Conservation (phyloP, 148 eudicot species). For the Rhododendron kiyosumense region DNA sequence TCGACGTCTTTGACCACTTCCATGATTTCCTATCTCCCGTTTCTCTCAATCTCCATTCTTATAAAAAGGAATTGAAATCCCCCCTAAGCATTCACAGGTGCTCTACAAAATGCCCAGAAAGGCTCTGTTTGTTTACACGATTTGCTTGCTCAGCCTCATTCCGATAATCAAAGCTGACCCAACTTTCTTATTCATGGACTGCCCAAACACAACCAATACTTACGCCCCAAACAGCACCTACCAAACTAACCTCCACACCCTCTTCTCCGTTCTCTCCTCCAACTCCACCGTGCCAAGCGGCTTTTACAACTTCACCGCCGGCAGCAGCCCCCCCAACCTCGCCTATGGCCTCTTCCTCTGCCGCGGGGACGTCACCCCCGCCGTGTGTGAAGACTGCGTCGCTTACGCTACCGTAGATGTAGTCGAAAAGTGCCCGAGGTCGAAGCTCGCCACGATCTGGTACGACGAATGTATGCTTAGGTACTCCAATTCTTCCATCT, state of each 20-base stretch:
- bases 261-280: conserved; percentile 8
- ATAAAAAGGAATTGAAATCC: too few species aligned
- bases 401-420: background rate
- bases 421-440: conserved; percentile 3
- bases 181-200: too few species aligned
- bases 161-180: too few species aligned
- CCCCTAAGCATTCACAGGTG: too few species aligned
- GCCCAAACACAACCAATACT: too few species aligned
- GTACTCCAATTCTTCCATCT: conserved; percentile 21
- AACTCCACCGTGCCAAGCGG: background rate
- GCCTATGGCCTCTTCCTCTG: conserved; percentile 33
- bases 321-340: background rate
- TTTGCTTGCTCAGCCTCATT: too few species aligned
- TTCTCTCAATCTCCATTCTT: too few species aligned
- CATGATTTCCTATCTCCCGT: too few species aligned
- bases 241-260: conserved; percentile 7
- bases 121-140: too few species aligned
- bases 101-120: too few species aligned
- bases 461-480: background rate
- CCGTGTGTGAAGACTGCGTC: conserved; percentile 23
- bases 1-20: too few species aligned
- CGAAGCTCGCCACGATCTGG: conserved; percentile 1
- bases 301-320: background rate
- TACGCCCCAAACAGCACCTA: background rate
- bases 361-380: conserved; percentile 12